Base-by-base conservation (phyloP, 2,329 filamentous ascomycete species). In the Cladorrhinum sp. region DNA sequence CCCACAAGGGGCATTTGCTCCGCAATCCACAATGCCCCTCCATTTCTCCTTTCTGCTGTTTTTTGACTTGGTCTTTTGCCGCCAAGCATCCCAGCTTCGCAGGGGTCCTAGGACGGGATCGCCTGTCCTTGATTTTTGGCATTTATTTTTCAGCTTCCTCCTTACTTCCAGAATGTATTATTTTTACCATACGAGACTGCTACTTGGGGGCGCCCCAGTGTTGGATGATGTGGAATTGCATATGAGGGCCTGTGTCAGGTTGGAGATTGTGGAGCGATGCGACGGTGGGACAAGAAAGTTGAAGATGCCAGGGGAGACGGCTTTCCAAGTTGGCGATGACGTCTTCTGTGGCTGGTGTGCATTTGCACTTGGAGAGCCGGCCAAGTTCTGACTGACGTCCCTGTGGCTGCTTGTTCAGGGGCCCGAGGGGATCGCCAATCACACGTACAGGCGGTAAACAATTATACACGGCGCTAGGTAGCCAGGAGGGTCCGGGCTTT, bases 1-100 rank as follows among this genome's bases (percentile, higher is more conserved):
- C 45, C 27, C 18, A 23, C 5, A 36, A 62, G 62, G 62, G 62
- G 56, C 53, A 54, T 59, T 60, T 64, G 62, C 62, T 64, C 62
- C 62, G 62, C 56, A 56, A 9, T 49, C 13, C 49, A 50, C 18
- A 49, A 56, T 58, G 53, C 60, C 56, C 57, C 57, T 62, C 60
- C 55, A 60, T 58, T 55, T 24, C 57, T 38, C n/a, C 6, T 6
- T 41, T 56, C 49, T 56, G 36, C 10, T 22, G 24, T 32, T 48
- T 36, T 25, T 48, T 49, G 22, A 23, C 53, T 32, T 18, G 36
- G 32, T 10, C 25, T 29, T 29, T 52, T 22, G 16, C 36, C 38
- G 52, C 52, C 53, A 49, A 49, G 53, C 12, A 45, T 41, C 20
- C 20, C 25, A 41, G 52, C 52, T 13, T 41, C 16, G 36, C 36